Conservation (phyloP, 306 rosid species). For the Cicer pinnatifidum region DNA sequence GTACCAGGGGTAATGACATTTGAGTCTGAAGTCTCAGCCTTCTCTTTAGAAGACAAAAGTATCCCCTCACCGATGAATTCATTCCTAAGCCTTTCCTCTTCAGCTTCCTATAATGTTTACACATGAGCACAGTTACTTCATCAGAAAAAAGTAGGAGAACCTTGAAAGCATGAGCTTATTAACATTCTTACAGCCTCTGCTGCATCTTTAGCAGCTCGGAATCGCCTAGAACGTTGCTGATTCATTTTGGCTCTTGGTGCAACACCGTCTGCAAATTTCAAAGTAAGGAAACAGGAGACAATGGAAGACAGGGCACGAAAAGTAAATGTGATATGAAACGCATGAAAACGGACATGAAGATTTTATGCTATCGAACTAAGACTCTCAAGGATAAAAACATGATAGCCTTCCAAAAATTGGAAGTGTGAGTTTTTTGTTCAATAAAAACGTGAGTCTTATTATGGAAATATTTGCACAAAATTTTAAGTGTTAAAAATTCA, state of each 20-base stretch:
- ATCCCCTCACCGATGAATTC: slow-evolving; percentile 68
- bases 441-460: slow-evolving; percentile 25
- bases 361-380: not conserved
- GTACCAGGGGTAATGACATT: slow-evolving; percentile 98
- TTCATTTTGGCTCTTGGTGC: slow-evolving; percentile 99
- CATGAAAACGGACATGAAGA: slow-evolving; percentile 12
- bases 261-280: slow-evolving; percentile 71
- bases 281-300: slow-evolving; percentile 23
- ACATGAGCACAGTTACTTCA: slow-evolving; percentile 31
- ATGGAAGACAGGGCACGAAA: slow-evolving; percentile 40
- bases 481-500: slow-evolving; percentile 17
- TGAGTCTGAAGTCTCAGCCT: slow-evolving; percentile 80
- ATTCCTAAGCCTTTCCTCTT: slow-evolving; percentile 76
- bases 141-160: slow-evolving; percentile 23
- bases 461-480: slow-evolving; percentile 9
- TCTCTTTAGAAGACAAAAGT: slow-evolving; percentile 59
- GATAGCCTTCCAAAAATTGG: slow-evolving; percentile 6
- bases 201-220: slow-evolving; percentile 94
- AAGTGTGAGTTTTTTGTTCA: not conserved
- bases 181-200: slow-evolving; percentile 81
- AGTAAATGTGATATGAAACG: slow-evolving; percentile 5
- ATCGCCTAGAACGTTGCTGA: slow-evolving; percentile 96
- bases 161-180: slow-evolving; percentile 37
- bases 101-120: slow-evolving; percentile 74
- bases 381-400: slow-evolving; percentile 11